Conservation (phyloP, 1,284 basidiomycete genomes). For the Cryptococcus depauperatus region DNA sequence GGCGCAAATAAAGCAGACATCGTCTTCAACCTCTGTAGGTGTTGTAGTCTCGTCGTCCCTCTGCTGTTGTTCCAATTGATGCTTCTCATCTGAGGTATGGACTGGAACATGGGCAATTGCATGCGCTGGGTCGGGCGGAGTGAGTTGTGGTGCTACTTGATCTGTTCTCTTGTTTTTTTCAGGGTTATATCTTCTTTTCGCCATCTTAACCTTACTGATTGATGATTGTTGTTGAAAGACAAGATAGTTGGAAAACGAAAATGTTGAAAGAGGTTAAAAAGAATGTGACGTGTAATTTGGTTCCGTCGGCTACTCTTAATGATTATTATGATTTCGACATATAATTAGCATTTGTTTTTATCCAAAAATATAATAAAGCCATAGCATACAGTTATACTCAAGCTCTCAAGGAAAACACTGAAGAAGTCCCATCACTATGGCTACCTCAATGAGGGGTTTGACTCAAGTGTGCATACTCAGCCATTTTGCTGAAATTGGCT, state of each 20-base stretch:
- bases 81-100: slow-evolving; percentile 12
- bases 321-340: too few relatives aligned
- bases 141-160: slow-evolving; percentile 11
- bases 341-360: too few relatives aligned
- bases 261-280: too few relatives aligned
- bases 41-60: slow-evolving; percentile 1
- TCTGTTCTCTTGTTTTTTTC: background rate
- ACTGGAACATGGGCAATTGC: slow-evolving; percentile 18
- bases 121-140: slow-evolving; percentile 17
- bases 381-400: too few relatives aligned
- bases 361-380: too few relatives aligned
- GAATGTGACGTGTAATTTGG: too few relatives aligned
- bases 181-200: background rate
- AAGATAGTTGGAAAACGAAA: too few relatives aligned
- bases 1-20: slow-evolving; percentile 86
- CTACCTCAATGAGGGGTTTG: slow-evolving; percentile 77
- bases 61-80: slow-evolving; percentile 1
- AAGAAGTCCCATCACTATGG: slow-evolving; percentile 60
- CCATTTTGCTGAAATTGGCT: background rate
- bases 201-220: background rate
- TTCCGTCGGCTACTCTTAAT: too few relatives aligned
- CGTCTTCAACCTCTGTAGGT: slow-evolving; percentile 40
- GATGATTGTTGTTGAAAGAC: slow-evolving; percentile 4
- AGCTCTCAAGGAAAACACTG: too few relatives aligned
- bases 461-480: slow-evolving; percentile 58